Evolutionary conservation across 1,139 yeast genomes (phyloP), one percentile per base, ranked within the genome.

Genomic region (Groenewaldozyma sp.): DNA sequence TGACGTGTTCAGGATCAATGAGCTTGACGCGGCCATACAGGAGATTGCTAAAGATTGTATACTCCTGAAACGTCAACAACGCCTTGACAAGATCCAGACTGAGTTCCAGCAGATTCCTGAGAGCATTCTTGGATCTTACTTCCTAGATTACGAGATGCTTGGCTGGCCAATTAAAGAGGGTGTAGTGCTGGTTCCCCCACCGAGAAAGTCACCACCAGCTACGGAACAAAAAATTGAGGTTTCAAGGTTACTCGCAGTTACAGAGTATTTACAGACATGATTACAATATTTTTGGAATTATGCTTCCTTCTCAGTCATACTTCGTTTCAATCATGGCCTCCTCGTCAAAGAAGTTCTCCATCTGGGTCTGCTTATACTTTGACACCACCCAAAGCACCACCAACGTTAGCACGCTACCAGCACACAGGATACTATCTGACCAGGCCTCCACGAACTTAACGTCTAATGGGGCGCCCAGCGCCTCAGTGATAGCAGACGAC

Each of bases 351-450:
- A 44, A 37, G 24, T 37, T 28, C n/a, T 36, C 43, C 28, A 38
- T 21, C 17, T 37, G 36, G 20, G 34, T 31, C 9, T 24, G 26
- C 6, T 38, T 31, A 38, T 39, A 44, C 24, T 44, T 44, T 24
- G 43, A 43, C 1, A 56, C 58, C 24, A 56, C 37, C 37, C 46
- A 58, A 21, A 60, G 46, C 3, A 74, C 74, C 1, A 73, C 47
- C 2, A 73, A 58, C 0, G 88, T 76, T 2, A 67, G 50, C 1
- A 75, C 52, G 44, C 82, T 73, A 3, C 82, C 68, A 4, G 73
- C 42, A 10, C 78, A 74, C 62, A 78, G 84, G 24, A 83, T 73
- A 47, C 77, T 68, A 53, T 87, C 95, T 54, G 83, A 86, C 87
- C 93, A 81, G 24, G 70, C 64, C 54, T 87, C 94, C 26, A 86